A percentile compares a stretch with the other conserved stretches of the same genome.
Evolutionary conservation across 179 eudicot genomes (phyloP).

Genomic region (Silene coronaria): DNA sequence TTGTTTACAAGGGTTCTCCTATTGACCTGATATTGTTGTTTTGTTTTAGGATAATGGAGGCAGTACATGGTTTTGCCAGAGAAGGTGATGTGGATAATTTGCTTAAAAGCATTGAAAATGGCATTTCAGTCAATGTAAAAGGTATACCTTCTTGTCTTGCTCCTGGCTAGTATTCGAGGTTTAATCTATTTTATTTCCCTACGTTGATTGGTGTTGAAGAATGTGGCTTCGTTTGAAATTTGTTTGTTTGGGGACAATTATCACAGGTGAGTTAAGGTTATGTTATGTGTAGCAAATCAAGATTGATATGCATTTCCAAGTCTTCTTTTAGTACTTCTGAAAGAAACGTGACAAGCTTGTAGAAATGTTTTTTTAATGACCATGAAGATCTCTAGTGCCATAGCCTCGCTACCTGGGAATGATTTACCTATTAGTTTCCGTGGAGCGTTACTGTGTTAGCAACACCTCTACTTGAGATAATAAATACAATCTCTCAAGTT

Average conservation of each 20-base stretch:
- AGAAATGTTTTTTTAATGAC: background rate
- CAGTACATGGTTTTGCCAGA: conserved; percentile 79
- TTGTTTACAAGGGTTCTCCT: conserved; percentile 2
- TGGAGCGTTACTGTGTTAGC: background rate
- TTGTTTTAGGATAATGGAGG: conserved; percentile 69
- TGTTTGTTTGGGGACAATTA: background rate
- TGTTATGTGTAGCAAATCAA: background rate
- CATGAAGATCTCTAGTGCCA: background rate
- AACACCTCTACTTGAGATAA: background rate
- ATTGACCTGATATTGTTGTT: background rate
- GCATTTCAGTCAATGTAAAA: conserved; percentile 58
- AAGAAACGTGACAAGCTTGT: background rate
- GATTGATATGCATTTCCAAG: background rate
- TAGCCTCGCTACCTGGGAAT: background rate
- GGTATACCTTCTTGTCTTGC: conserved; percentile 31
- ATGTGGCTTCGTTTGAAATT: background rate
- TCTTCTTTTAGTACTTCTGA: background rate
- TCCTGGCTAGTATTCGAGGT: background rate
- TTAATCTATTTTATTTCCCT: background rate
- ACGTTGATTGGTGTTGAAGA: background rate
- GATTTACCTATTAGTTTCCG: background rate
- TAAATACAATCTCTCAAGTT: background rate
- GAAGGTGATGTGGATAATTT: conserved; percentile 76
- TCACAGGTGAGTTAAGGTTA: background rate
- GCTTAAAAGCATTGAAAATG: conserved; percentile 66